phyloP scores from a whole-genome alignment of 306 rosid genomes.

The Inga oerstediana region DNA sequence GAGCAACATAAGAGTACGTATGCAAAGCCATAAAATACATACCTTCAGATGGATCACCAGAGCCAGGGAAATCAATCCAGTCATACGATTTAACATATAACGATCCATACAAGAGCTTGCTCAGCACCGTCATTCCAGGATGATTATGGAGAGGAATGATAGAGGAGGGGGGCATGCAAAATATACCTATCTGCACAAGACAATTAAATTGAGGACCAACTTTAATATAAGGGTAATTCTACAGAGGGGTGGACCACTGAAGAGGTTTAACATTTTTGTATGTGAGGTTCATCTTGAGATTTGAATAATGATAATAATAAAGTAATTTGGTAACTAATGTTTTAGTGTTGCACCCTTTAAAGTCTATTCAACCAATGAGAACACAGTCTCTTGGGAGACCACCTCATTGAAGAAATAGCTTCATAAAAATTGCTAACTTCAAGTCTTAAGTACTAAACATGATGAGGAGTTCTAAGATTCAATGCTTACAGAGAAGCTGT shows the following conservation, averaged over 20 bases:
- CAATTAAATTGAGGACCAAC: constrained; percentile 4
- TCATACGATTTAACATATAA: constrained; percentile 81
- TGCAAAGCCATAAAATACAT: constrained; percentile 31
- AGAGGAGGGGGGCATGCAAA: constrained; percentile 93
- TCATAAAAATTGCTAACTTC: constrained; percentile 25
- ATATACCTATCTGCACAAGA: constrained; percentile 83
- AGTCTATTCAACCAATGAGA: neutral
- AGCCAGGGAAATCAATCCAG: constrained; percentile 76
- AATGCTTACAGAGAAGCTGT: constrained; percentile 81
- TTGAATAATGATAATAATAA: neutral
- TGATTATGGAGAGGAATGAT: constrained; percentile 94
- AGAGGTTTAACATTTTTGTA: neutral
- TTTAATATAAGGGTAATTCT: neutral
- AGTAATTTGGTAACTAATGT: neutral
- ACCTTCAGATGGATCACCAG: constrained; percentile 70
- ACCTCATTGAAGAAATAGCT: neutral
- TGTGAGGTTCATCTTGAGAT: neutral
- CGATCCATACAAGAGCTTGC: constrained; percentile 96
- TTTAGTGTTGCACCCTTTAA: neutral
- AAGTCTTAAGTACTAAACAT: neutral
- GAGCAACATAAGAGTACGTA: constrained; percentile 9
- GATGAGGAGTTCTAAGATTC: constrained; percentile 12
- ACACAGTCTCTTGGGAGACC: neutral
- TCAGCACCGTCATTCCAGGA: constrained; percentile 95
- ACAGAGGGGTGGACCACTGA: neutral